These are phyloP conservation scores for Macrophomina tecta DNA, from an alignment of 2,329 filamentous ascomycete species.

Conservation along the genomic window DNA sequence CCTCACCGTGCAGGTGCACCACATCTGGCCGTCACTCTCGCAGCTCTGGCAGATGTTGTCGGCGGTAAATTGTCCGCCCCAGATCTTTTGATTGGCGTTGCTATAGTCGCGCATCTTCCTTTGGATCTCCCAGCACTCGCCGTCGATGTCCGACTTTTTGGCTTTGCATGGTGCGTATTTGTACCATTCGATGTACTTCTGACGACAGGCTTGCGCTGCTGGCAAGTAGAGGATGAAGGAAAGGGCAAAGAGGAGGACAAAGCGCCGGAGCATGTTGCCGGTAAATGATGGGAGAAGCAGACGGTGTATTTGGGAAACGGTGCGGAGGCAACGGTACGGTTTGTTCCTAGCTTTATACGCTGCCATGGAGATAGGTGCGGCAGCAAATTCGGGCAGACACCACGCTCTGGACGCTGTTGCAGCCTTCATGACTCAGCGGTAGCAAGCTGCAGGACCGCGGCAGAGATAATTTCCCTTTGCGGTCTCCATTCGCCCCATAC, in stretches of 20 bases:
- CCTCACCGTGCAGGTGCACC: neutral
- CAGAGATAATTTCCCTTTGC: no score
- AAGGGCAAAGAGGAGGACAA: neutral
- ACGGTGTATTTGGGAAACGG: no score
- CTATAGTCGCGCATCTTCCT: neutral
- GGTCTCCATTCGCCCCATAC: no score
- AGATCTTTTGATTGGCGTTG: neutral
- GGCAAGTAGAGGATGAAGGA: neutral
- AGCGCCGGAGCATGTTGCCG: neutral
- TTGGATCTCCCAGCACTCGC: neutral
- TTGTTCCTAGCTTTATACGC: no score
- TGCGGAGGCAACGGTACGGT: no score
- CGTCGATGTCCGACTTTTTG: neutral
- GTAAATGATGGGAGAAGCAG: no score
- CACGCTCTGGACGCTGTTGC: no score
- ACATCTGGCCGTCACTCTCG: neutral
- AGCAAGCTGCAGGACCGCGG: no score
- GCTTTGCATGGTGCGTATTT: neutral
- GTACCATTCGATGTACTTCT: neutral
- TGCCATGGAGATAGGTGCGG: no score
- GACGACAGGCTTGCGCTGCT: neutral
- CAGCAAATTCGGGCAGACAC: no score
- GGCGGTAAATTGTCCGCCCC: neutral
- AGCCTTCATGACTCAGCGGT: no score
- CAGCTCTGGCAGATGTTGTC: neutral